These are phyloP conservation scores for Suillus placidus DNA, from an alignment of 768 basidiomycete genomes.

Conservation along the genomic window DNA sequence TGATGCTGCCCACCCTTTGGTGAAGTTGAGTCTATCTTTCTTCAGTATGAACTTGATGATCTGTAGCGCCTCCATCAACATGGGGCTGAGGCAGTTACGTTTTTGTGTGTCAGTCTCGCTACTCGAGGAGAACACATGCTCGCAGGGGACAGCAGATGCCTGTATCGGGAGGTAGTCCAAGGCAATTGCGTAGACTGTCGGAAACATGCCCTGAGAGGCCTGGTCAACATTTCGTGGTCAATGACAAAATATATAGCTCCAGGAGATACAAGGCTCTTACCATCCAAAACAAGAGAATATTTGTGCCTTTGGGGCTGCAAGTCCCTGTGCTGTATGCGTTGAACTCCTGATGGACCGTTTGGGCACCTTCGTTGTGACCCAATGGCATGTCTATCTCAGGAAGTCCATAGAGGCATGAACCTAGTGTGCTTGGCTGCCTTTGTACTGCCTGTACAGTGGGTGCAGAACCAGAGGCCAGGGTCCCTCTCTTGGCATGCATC, in stretches of 20 bases:
- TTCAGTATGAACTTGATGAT: no score
- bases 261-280: not conserved
- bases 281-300: not conserved
- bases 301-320: not conserved
- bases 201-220: not conserved
- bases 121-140: not conserved
- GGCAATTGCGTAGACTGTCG: not conserved
- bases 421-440: not conserved
- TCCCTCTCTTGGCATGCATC: not conserved
- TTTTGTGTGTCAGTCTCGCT: not conserved
- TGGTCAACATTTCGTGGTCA: not conserved
- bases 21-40: not conserved
- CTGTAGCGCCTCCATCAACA: no score
- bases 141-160: not conserved
- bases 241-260: not conserved
- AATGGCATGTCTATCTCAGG: not conserved
- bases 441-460: not conserved
- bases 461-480: not conserved
- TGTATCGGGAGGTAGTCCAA: not conserved
- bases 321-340: not conserved
- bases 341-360: not conserved
- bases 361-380: not conserved
- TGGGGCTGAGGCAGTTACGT: not conserved
- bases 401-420: not conserved
- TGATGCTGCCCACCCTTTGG: not conserved